Base-by-base conservation (phyloP, 306 rosid species). In the Medicago truncatula region DNA sequence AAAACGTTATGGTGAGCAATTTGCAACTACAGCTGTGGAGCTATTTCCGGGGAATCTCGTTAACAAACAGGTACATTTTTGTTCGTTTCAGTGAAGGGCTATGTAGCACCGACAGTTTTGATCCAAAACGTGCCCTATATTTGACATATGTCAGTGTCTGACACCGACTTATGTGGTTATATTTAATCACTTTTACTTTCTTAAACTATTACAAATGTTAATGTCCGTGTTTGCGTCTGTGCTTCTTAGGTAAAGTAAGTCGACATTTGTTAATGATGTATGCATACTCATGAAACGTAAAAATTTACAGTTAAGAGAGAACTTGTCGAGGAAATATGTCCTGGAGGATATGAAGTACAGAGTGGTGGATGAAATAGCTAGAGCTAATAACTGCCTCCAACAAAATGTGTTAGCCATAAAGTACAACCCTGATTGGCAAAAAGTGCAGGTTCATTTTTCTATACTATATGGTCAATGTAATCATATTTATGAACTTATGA, bases 41-140 rank as follows among this genome's bases (percentile, higher is more conserved):
- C 77, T 89, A 20, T 46, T 21, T 57, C 88, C 89, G 0, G 98
- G 96, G 52, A 95, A 92, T 80, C 90, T 92, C 23, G 98, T 92
- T 5, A 89, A 85, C 85, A 71, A 7, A 11, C 87, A 88, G 93
- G 98, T 94, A 12, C 9, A 2, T 61, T 3, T 9, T 5, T 13
- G 34, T 18, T 15, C 15, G 6, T 44, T 3, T 36, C 8, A 44
- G 1, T n/a, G 0, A 1, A 52, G 57, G 7, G 2, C 21, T 18
- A 54, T 54, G 0, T 18, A 56, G 7, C 34, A 56, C 34, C 62
- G n/a, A 57, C 3, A 23, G 2, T 21, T 12, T 58, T 5, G 4
- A 58, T 23, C 4, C 1, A 21, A 57, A 15, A 0, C 7, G 2
- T 57, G 63, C 23, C 8, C 0, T 0, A 9, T 57, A 14, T 57